A percentile compares a stretch with the other conserved stretches of the same genome.
Conservation (phyloP, 495 filamentous ascomycete species). For the Trichodelitschia bisporula region DNA sequence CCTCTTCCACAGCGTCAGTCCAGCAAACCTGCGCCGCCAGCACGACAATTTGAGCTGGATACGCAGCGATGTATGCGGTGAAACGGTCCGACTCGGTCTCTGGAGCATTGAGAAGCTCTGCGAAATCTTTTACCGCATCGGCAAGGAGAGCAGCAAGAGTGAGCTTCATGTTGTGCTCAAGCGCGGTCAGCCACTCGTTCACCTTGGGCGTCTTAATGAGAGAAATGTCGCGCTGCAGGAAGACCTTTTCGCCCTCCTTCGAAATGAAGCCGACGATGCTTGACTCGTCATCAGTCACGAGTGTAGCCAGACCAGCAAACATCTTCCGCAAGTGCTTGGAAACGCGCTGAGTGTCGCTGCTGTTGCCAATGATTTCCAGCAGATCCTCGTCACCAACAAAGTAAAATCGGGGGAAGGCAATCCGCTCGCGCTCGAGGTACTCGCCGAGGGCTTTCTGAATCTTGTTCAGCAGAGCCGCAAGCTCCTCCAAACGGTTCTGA, state of each 20-base stretch:
- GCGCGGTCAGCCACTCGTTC: conserved; percentile 86
- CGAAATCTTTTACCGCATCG: conserved; percentile 59
- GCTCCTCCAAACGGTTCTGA: conserved; percentile 80
- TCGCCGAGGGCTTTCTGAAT: conserved; percentile 98
- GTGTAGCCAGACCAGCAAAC: conserved; percentile 83
- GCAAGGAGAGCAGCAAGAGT: conserved; percentile 76
- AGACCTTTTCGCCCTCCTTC: conserved; percentile 81
- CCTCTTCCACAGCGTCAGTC: conserved; percentile 60
- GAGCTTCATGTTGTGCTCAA: conserved; percentile 83
- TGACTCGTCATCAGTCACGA: conserved; percentile 58
- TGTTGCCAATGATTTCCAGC: conserved; percentile 98
- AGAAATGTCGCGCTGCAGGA: conserved; percentile 70
- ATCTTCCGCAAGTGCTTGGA: conserved; percentile 99
- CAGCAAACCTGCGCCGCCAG: conserved; percentile 87
- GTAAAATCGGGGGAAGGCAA: conserved; percentile 95
- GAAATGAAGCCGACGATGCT: conserved; percentile 81
- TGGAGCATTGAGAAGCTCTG: conserved; percentile 38
- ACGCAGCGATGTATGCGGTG: conserved; percentile 49
- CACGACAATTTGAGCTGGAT: conserved; percentile 86
- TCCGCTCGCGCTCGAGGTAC: conserved; percentile 89
- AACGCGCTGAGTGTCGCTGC: conserved; percentile 84
- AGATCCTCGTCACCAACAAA: conserved; percentile 98
- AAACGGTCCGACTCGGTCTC: conserved; percentile 42
- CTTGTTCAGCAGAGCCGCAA: conserved; percentile 90
- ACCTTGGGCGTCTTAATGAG: conserved; percentile 81